phyloP scores from a whole-genome alignment of 345 rosid genomes.

The Microthlaspi erraticum region DNA sequence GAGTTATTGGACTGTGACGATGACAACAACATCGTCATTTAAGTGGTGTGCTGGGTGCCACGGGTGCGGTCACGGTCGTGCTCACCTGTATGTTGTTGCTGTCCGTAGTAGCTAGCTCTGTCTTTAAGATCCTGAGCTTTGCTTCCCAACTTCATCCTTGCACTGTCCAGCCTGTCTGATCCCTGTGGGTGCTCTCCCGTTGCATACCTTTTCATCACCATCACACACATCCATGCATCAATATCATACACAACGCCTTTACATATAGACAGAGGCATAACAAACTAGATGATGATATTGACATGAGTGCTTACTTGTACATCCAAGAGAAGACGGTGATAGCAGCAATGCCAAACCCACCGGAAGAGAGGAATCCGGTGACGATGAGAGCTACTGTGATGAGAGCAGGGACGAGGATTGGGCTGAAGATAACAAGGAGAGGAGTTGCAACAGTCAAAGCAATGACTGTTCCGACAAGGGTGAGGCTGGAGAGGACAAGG shows the following conservation, averaged over 20 bases:
- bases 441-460: slow-evolving; percentile 80
- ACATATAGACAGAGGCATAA: too few relatives aligned
- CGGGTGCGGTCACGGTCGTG: slow-evolving; percentile 46
- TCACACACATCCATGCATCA: not conserved
- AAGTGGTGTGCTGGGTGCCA: slow-evolving; percentile 33
- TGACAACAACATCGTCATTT: not conserved
- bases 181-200: slow-evolving; percentile 76
- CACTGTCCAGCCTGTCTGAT: slow-evolving; percentile 68
- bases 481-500: slow-evolving; percentile 72
- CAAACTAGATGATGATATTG: not conserved
- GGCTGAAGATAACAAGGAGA: slow-evolving; percentile 83
- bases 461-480: slow-evolving; percentile 73
- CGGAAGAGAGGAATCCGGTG: slow-evolving; percentile 76
- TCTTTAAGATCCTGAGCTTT: slow-evolving; percentile 84
- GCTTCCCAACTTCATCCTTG: slow-evolving; percentile 63
- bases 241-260: not conserved
- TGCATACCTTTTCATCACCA: slow-evolving; percentile 56
- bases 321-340: slow-evolving; percentile 82
- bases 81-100: slow-evolving; percentile 51
- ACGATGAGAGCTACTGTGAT: slow-evolving; percentile 54
- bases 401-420: slow-evolving; percentile 80
- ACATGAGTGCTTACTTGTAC: slow-evolving; percentile 54
- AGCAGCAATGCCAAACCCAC: slow-evolving; percentile 83
- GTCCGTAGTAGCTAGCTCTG: slow-evolving; percentile 67
- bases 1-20: slow-evolving; percentile 19